Evolutionary conservation across 495 filamentous ascomycete genomes (phyloP).

Genomic region (Aspergillus panamensis): DNA sequence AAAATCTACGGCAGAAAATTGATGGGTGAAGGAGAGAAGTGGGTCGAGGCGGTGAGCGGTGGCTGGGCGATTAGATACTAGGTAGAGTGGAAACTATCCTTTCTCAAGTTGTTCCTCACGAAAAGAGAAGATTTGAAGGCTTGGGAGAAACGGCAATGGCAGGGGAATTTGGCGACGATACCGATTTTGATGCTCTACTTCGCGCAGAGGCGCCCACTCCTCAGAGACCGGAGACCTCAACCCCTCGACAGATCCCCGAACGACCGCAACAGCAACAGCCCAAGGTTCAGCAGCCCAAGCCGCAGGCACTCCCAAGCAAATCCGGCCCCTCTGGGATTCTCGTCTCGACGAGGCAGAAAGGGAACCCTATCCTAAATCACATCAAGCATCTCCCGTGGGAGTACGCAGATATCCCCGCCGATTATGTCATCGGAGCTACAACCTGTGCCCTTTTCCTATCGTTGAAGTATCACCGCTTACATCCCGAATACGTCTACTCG

Average conservation of each 20-base stretch:
- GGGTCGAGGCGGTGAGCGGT: constrained; percentile 23
- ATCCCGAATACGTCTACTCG: constrained; percentile 97
- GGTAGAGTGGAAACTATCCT: constrained; percentile 29
- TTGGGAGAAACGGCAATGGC: constrained; percentile 1
- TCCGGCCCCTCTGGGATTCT: constrained; percentile 73
- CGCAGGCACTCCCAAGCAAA: constrained; percentile 69
- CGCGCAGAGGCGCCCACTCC: constrained; percentile 38
- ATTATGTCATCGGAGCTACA: constrained; percentile 84
- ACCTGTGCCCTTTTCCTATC: constrained; percentile 91
- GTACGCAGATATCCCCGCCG: constrained; percentile 89
- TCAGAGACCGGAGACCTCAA: not conserved
- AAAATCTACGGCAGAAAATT: constrained; percentile 50
- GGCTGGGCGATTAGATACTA: constrained; percentile 20
- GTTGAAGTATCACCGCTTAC: constrained; percentile 94
- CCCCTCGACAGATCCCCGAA: constrained; percentile 18
- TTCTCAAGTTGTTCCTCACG: not conserved
- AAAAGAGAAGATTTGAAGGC: not conserved
- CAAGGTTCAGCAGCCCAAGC: constrained; percentile 80
- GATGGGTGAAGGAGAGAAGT: constrained; percentile 12
- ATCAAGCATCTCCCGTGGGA: constrained; percentile 89
- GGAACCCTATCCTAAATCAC: constrained; percentile 85
- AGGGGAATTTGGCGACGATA: constrained; percentile 33
- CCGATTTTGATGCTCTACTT: constrained; percentile 53
- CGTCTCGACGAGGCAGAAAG: constrained; percentile 84
- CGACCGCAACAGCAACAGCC: constrained; percentile 26